Evolutionary conservation across 106 monocot species (phyloP).

Genomic region (Dendrobium huoshanense): DNA sequence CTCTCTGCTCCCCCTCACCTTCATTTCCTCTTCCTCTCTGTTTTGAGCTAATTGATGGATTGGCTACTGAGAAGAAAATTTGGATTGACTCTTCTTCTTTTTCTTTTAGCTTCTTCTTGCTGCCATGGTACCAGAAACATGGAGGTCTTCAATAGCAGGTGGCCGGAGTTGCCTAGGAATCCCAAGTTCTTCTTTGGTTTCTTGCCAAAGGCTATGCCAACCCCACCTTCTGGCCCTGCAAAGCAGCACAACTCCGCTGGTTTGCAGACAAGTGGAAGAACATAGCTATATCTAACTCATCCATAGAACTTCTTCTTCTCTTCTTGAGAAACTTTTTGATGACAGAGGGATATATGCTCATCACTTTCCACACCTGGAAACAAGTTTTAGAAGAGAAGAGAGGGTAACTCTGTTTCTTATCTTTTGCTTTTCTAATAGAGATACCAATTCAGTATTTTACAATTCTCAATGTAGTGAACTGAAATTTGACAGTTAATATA

Average conservation of each 20-base stretch:
- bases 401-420: neutral
- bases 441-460: neutral
- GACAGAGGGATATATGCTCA: neutral
- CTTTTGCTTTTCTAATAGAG: neutral
- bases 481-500: too few species aligned
- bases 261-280: neutral
- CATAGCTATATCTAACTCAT: neutral
- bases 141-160: neutral
- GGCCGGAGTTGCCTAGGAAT: neutral
- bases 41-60: neutral
- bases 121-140: slow-evolving; percentile 4
- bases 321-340: neutral
- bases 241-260: slow-evolving; percentile 13
- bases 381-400: neutral
- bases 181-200: slow-evolving; percentile 2
- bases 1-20: neutral
- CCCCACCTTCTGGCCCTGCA: slow-evolving; percentile 14
- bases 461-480: neutral
- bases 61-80: neutral
- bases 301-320: neutral
- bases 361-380: neutral
- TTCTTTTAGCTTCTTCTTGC: slow-evolving; percentile 6
- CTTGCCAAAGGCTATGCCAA: slow-evolving; percentile 9
- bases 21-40: neutral
- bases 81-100: neutral